phyloP scores from a whole-genome alignment of 2,329 filamentous ascomycete species.

The Xylaria arbuscula region DNA sequence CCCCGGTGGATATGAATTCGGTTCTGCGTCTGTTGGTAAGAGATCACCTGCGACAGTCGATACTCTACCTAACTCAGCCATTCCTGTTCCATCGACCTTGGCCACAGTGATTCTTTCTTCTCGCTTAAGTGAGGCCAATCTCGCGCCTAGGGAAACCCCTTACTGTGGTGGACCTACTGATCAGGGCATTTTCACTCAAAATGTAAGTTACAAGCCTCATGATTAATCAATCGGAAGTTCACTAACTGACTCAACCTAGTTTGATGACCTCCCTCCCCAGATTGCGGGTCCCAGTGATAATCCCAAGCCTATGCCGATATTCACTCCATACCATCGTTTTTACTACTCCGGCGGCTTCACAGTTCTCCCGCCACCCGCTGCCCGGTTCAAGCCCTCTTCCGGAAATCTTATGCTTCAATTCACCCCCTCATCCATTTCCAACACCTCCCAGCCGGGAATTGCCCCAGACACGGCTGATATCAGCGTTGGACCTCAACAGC shows the following conservation, averaged over 20 bases:
- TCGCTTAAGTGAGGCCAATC: constrained; percentile 16
- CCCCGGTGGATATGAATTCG: constrained; percentile 44
- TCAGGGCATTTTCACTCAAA: constrained; percentile 46
- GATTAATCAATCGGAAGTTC: not conserved
- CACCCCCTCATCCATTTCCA: constrained; percentile 44
- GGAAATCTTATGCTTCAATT: constrained; percentile 49
- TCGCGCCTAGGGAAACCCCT: constrained; percentile 33
- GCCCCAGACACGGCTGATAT: constrained; percentile 41
- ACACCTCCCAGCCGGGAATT: constrained; percentile 34
- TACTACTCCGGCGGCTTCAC: constrained; percentile 47
- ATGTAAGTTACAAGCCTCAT: constrained; percentile 41
- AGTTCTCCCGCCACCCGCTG: constrained; percentile 38
- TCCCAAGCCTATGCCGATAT: constrained; percentile 43
- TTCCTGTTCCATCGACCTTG: constrained; percentile 42
- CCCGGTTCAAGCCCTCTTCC: constrained; percentile 46
- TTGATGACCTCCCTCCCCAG: constrained; percentile 45
- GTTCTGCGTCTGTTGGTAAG: constrained; percentile 32
- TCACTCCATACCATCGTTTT: constrained; percentile 49
- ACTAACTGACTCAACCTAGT: constrained; percentile 38
- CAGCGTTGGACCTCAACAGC: constrained; percentile 44
- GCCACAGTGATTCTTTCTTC: constrained; percentile 43
- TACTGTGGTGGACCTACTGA: constrained; percentile 44
- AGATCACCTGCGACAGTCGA: constrained; percentile 37
- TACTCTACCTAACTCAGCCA: not conserved
- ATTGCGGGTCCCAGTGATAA: constrained; percentile 29